Base-by-base conservation (phyloP, 345 rosid species). In the Moringa oleifera region DNA sequence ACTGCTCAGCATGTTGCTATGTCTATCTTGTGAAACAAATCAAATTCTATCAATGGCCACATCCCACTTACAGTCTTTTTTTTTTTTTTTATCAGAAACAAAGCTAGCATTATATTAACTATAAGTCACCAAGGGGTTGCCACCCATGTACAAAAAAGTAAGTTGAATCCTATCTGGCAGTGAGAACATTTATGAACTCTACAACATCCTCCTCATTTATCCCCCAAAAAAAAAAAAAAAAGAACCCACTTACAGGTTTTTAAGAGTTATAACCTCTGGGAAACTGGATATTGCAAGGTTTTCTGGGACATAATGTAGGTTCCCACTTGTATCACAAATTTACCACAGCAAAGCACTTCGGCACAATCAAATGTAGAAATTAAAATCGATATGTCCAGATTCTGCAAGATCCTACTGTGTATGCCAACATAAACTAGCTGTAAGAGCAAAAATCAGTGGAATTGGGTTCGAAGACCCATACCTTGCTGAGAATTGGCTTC, bases 401-500 rank as follows among this genome's bases (percentile, higher is more conserved):
- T 22, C 22, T 21, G 55, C 54, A 41, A 53, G 36, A 7, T 16
- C 47, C 12, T 41, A 41, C 47, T 11, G 13, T 28, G 8, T 8
- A 28, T 28, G 33, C 33, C 33, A 28, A 3, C 8, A 28, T 28
- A 28, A 3, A 28, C 33, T 2, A 28, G 8, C 33, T n/a, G n/a
- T n/a, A n/a, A 28, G 33, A 28, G 3, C 8, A 28, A 41, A 41
- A 41, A 5, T 33, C 5, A 41, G 12, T 9, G 47, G 7, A n/a
- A 62, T 31, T 52, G 58, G 25, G 20, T n/a, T 58, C 20, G 0
- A 24, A 51, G 53, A 47, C 41, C 25, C 64, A 7, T 57, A 93
- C 99, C 97, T 85, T 86, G 92, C 84, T 79, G 62, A 90, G 86
- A 77, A 93, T 93, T 74, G 97, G 99, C 84, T 93, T 93, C 73